Evolutionary conservation across 345 rosid species (phyloP).

Genomic region (Rhodomyrtus tomentosa): DNA sequence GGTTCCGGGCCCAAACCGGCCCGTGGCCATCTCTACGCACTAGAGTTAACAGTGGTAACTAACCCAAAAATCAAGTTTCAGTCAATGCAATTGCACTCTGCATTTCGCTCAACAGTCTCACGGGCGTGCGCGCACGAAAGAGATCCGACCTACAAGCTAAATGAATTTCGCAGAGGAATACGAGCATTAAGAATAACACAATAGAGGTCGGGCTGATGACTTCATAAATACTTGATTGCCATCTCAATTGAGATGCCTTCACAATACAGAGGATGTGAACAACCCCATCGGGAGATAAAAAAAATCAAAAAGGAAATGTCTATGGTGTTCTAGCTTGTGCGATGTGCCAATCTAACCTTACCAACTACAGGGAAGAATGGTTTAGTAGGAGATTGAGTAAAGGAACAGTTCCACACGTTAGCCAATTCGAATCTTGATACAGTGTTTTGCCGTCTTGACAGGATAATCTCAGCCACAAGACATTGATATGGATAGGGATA

Average conservation of each 20-base stretch:
- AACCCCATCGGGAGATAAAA: not conserved
- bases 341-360: not conserved
- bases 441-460: not conserved
- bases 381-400: not conserved
- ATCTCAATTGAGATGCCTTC: not conserved
- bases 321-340: not conserved
- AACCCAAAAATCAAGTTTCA: not conserved
- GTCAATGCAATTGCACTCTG: not conserved
- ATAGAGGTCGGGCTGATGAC: not conserved
- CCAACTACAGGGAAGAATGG: not conserved
- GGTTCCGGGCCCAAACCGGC: no score
- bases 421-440: not conserved
- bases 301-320: not conserved
- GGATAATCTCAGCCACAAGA: not conserved
- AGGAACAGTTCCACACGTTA: not conserved
- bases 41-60: not conserved
- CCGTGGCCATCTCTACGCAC: no score
- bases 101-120: not conserved
- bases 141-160: not conserved
- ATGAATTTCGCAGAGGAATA: not conserved
- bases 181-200: not conserved
- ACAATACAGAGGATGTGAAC: not conserved
- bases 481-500: not conserved
- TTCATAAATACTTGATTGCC: not conserved
- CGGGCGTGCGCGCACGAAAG: not conserved